A percentile compares a stretch with the other conserved stretches of the same genome.
Evolutionary conservation across 192 early-diverging fungal species (phyloP).

Genomic region (Lobulomyces angularis): DNA sequence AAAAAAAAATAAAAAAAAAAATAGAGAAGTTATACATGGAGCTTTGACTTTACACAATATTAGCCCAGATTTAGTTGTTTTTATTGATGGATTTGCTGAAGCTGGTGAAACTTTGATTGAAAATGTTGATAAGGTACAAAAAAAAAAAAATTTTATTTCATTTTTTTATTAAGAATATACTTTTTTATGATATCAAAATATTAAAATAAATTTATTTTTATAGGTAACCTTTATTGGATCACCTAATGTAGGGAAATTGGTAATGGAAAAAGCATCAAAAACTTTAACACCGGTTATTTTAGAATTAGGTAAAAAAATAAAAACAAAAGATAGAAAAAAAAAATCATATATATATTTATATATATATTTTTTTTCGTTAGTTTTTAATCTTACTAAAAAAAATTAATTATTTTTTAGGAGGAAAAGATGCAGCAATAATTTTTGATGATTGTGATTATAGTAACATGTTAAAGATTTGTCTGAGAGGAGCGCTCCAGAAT

Average conservation of each 20-base stretch:
- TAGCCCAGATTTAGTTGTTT: slow-evolving; percentile 62
- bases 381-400: background rate
- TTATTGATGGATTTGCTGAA: slow-evolving; percentile 69
- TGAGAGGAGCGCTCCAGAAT: slow-evolving; percentile 81
- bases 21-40: slow-evolving; percentile 46
- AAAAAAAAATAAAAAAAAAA: no score
- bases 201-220: no score
- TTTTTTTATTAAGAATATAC: no score
- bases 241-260: slow-evolving; percentile 61
- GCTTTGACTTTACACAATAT: slow-evolving; percentile 62
- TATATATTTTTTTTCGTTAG: background rate
- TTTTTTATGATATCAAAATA: no score
- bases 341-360: slow-evolving; percentile 10
- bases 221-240: slow-evolving; percentile 85
- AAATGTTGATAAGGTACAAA: slow-evolving; percentile 16
- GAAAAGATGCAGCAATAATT: slow-evolving; percentile 77
- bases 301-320: no score
- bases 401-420: no score
- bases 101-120: slow-evolving; percentile 62
- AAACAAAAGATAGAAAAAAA: no score
- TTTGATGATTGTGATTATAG: slow-evolving; percentile 58
- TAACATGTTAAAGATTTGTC: slow-evolving; percentile 54
- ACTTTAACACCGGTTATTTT: slow-evolving; percentile 69
- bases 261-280: slow-evolving; percentile 58
- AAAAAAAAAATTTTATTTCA: slow-evolving; percentile 13